phyloP scores from a whole-genome alignment of 768 basidiomycete species.

The Leccinum subgranulosum region DNA sequence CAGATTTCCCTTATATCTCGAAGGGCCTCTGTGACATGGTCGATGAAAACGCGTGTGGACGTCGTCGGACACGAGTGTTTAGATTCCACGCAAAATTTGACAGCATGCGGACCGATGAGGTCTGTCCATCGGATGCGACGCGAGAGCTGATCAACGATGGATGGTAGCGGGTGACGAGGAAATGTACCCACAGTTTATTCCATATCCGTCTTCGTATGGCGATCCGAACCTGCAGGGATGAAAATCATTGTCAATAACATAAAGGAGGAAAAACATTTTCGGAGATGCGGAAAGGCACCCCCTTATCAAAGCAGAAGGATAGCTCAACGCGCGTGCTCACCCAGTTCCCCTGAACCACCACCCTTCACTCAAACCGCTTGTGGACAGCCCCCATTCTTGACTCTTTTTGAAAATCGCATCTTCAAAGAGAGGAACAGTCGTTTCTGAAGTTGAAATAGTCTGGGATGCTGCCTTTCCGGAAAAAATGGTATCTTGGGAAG shows the following conservation, averaged over 20 bases:
- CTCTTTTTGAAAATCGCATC: constrained; percentile 74
- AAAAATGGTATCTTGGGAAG: not conserved
- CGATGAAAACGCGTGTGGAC: constrained; percentile 67
- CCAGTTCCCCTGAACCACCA: constrained; percentile 87
- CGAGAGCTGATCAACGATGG: not conserved
- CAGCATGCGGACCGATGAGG: constrained; percentile 67
- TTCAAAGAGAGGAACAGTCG: constrained; percentile 54
- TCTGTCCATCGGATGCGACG: constrained; percentile 44
- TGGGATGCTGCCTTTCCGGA: not conserved
- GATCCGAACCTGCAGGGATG: constrained; percentile 65
- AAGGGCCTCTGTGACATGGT: constrained; percentile 58
- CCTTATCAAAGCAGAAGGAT: not conserved
- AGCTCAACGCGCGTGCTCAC: constrained; percentile 30
- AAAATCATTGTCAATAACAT: constrained; percentile 6
- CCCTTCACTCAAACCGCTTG: constrained; percentile 86
- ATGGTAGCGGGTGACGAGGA: not conserved
- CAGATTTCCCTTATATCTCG: constrained; percentile 67
- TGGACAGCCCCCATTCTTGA: constrained; percentile 84
- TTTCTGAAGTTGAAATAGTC: not conserved
- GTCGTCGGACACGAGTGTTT: constrained; percentile 70
- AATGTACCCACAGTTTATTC: constrained; percentile 75
- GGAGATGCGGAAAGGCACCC: not conserved
- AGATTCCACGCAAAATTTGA: constrained; percentile 94
- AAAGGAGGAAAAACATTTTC: not conserved
- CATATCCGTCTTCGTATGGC: constrained; percentile 82